A percentile compares a stretch with the other conserved stretches of the same genome.
Evolutionary conservation across 2,329 filamentous ascomycete species (phyloP).

Genomic region (Cladosporium sphaerospermum): DNA sequence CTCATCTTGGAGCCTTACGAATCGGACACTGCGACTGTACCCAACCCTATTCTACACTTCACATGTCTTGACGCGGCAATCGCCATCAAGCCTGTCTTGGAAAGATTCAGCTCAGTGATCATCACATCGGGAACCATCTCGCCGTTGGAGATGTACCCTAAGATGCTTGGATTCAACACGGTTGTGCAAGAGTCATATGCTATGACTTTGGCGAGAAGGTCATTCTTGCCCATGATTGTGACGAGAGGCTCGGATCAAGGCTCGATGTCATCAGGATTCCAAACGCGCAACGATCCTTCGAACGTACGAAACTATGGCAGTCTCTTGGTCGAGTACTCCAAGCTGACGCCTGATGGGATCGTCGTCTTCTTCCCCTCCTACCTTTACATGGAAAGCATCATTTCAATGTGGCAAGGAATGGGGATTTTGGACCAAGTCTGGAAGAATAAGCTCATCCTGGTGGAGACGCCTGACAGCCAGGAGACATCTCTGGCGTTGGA

Average conservation of each 20-base stretch:
- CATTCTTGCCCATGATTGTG: slow-evolving; percentile 98
- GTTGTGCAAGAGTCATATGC: slow-evolving; percentile 95
- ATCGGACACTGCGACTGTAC: slow-evolving; percentile 88
- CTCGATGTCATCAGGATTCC: slow-evolving; percentile 85
- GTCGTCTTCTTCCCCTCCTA: slow-evolving; percentile 99
- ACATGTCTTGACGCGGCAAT: slow-evolving; percentile 96
- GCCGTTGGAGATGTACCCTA: slow-evolving; percentile 96
- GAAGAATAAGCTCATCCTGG: slow-evolving; percentile 97
- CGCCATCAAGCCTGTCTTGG: slow-evolving; percentile 95
- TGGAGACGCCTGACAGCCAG: slow-evolving; percentile 95
- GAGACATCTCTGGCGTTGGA: slow-evolving; percentile 93
- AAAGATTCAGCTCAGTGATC: slow-evolving; percentile 94
- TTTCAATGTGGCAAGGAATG: slow-evolving; percentile 99
- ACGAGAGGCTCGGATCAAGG: slow-evolving; percentile 92
- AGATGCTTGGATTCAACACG: slow-evolving; percentile 90
- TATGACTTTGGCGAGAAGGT: slow-evolving; percentile 89
- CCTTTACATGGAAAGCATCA: slow-evolving; percentile 98
- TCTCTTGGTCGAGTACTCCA: slow-evolving; percentile 87
- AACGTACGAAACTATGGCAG: slow-evolving; percentile 97
- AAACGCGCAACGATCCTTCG: slow-evolving; percentile 89
- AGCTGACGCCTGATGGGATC: slow-evolving; percentile 91
- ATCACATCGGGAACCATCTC: slow-evolving; percentile 98
- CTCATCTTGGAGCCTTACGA: slow-evolving; percentile 97
- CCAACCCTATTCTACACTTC: slow-evolving; percentile 95
- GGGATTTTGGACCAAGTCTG: slow-evolving; percentile 94